A percentile compares a stretch with the other conserved stretches of the same genome.
Evolutionary conservation across 805 yeast genomes (phyloP).

Genomic region (Lipomyces chichibuensis): DNA sequence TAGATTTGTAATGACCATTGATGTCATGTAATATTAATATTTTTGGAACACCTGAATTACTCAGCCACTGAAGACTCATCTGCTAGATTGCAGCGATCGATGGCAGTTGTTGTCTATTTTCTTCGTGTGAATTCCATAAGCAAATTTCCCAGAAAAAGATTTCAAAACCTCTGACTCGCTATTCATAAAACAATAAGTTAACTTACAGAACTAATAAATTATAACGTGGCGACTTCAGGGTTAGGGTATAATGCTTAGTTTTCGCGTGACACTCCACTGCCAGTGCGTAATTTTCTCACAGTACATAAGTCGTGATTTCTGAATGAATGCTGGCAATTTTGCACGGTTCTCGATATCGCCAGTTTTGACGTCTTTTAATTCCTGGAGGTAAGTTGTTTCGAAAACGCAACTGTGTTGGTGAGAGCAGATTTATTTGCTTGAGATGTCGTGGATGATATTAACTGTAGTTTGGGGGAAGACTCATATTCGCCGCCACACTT

Average conservation of each 20-base stretch:
- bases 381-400: background rate
- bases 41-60: too few relatives aligned
- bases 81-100: background rate
- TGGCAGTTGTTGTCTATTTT: background rate
- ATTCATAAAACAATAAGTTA: background rate
- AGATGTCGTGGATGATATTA: background rate
- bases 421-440: background rate
- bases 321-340: slow-evolving; percentile 1
- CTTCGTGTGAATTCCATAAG: background rate
- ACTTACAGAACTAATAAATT: background rate
- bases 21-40: background rate
- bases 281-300: background rate
- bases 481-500: background rate
- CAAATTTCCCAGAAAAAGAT: background rate
- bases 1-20: background rate
- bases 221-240: background rate
- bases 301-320: background rate
- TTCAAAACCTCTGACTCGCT: background rate
- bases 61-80: too few relatives aligned
- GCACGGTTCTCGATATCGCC: background rate
- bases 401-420: background rate
- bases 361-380: background rate
- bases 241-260: background rate
- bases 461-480: background rate
- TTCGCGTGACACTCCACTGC: background rate